phyloP scores from a whole-genome alignment of 1,139 yeast genomes.

The Tardiomyces digboiensis region DNA sequence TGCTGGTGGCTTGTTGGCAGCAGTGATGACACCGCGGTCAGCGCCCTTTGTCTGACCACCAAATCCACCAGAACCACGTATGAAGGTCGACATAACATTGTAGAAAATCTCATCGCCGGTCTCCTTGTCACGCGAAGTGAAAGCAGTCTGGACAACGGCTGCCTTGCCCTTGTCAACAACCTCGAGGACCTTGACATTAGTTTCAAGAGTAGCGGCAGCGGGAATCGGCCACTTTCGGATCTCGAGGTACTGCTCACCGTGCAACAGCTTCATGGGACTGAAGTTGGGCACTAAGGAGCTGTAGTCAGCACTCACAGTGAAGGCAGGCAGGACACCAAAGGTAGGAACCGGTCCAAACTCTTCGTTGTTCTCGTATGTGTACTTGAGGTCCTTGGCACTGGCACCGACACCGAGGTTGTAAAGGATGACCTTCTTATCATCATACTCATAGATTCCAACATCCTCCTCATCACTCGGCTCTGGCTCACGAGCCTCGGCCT shows the following conservation, averaged over 20 bases:
- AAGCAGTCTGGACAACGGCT: constrained; percentile 71
- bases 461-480: constrained; percentile 44
- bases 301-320: constrained; percentile 43
- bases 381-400: constrained; percentile 62
- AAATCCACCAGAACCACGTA: constrained; percentile 64
- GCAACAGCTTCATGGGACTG: constrained; percentile 76
- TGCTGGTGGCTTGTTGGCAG: constrained; percentile 54
- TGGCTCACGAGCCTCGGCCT: constrained; percentile 33
- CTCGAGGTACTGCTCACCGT: constrained; percentile 92
- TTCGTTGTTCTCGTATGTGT: constrained; percentile 65
- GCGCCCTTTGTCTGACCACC: constrained; percentile 47
- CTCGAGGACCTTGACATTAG: constrained; percentile 59
- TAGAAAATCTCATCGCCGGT: constrained; percentile 65
- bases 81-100: constrained; percentile 79
- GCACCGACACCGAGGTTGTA: constrained; percentile 93
- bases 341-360: constrained; percentile 90
- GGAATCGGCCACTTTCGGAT: constrained; percentile 76
- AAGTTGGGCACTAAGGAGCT: constrained; percentile 62
- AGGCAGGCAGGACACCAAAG: constrained; percentile 79
- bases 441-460: constrained; percentile 41
- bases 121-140: constrained; percentile 57
- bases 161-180: constrained; percentile 85
- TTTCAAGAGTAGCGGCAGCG: constrained; percentile 45
- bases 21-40: constrained; percentile 48
- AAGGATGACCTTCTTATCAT: constrained; percentile 65